A percentile compares a stretch with the other conserved stretches of the same genome.
Evolutionary conservation across 371 early-diverging fungal genomes (phyloP).

Genomic region (Mucor velutinosus): DNA sequence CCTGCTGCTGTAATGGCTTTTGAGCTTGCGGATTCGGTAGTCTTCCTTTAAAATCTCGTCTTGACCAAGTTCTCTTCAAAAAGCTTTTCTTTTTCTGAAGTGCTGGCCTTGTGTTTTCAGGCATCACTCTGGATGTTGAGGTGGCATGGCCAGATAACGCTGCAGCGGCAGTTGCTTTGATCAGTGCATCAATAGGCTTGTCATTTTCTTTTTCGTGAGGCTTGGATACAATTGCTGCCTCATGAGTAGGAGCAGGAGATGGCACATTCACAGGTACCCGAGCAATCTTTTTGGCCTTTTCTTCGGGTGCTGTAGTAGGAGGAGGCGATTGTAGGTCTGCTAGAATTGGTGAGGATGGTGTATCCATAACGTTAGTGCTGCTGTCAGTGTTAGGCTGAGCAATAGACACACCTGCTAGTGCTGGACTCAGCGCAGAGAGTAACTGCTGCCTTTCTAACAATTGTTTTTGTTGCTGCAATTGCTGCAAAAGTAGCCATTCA

Average conservation of each 20-base stretch:
- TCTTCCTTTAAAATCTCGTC: background rate
- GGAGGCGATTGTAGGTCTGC: background rate
- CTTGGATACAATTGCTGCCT: background rate
- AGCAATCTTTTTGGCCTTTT: slow-evolving; percentile 2
- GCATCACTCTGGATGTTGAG: background rate
- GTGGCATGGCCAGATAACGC: background rate
- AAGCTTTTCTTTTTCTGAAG: background rate
- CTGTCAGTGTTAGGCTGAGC: background rate
- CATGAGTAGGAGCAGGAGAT: background rate
- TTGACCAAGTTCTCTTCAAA: background rate
- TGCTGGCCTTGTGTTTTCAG: background rate
- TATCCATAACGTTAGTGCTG: background rate
- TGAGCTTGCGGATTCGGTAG: background rate
- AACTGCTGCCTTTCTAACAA: slow-evolving; percentile 6
- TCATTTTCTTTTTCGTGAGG: background rate
- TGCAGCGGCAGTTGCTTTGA: background rate
- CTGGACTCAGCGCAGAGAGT: background rate
- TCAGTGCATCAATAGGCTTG: background rate
- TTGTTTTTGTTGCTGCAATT: slow-evolving; percentile 11
- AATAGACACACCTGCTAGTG: background rate
- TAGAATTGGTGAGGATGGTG: background rate
- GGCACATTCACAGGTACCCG: background rate
- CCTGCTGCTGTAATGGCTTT: background rate
- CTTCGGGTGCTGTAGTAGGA: background rate
- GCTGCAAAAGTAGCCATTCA: slow-evolving; percentile 7